Percentiles rank a stretch among this genome's conserved stretches.
These are phyloP conservation scores for Capsaspora owczarzaki DNA, from an alignment of 78 protist species.

Conservation along the genomic window DNA sequence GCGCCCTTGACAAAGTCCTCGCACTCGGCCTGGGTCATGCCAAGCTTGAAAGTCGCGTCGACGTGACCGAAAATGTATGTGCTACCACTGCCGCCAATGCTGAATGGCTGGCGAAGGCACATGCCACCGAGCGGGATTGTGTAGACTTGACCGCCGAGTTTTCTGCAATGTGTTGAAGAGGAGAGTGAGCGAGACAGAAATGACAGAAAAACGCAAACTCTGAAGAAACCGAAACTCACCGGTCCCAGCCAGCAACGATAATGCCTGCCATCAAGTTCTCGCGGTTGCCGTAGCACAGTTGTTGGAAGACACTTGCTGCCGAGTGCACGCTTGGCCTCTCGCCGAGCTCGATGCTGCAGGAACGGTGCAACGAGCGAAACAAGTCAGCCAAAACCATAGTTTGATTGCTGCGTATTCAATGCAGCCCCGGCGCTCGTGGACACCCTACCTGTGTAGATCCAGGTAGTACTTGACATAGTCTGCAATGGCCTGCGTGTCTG, in stretches of 20 bases:
- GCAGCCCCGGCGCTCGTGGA: neutral
- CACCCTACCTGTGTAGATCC: conserved; percentile 51
- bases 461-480: conserved; percentile 72
- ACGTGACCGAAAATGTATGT: conserved; percentile 87
- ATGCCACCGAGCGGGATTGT: conserved; percentile 91
- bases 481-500: conserved; percentile 94
- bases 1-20: conserved; percentile 71
- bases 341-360: conserved; percentile 59
- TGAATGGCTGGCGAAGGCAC: conserved; percentile 58
- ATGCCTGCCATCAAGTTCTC: conserved; percentile 85
- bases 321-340: conserved; percentile 71
- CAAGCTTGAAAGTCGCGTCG: conserved; percentile 78
- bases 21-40: conserved; percentile 86
- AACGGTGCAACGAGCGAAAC: neutral
- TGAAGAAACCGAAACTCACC: neutral
- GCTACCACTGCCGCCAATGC: conserved; percentile 94
- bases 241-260: conserved; percentile 95
- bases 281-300: conserved; percentile 80
- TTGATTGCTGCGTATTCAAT: neutral
- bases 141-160: conserved; percentile 59
- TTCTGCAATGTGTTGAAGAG: neutral
- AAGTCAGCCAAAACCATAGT: neutral
- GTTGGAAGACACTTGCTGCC: conserved; percentile 83
- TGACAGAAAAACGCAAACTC: neutral
- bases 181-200: neutral